Evolutionary conservation across 306 rosid species (phyloP), one percentile per base, ranked within the genome.

Genomic region (Crataegus laevigata): DNA sequence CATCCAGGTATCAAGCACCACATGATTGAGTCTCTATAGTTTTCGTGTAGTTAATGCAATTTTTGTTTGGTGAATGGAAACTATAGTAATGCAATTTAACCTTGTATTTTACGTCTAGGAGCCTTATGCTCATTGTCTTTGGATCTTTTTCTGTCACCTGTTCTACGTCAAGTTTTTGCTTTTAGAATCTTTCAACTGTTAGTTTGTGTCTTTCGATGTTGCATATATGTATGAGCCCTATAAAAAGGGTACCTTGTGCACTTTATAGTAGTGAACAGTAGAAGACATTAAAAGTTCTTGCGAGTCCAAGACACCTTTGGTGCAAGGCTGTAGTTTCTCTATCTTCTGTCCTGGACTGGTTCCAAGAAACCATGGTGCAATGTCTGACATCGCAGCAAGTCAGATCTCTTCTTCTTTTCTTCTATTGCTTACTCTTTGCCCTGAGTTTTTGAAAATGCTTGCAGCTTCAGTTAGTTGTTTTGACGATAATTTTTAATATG

Each of bases 381-480:
- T 61, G 38, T 61, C 11, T 14, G 21, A 13, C 11, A 26, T 60
- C 15, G 3, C 9, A 6, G 34, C 34, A 8, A 60, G 28, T 57
- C 62, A n/a, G 66, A 26, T 60, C 66, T 60, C 66, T 61, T 5
- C 66, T 61, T 5, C 19, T 10, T 61, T 36, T 65, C 8, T 58
- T 30, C 29, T 24, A 3, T 58, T 26, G 3, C 64, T 11, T 24
- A 24, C 7, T 11, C 64, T 58, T 58, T 24, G 30, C 13, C 29
- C 32, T 5, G 13, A 12, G 8, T 25, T 28, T 25, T 59, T 59
- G 18, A 59, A 59, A 66, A 51, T 29, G 51, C 67, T 34, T 52
- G n/a, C 62, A 60, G 64, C 71, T 67, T n/a, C 63, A 69, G 72
- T 70, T 73, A 40, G 54, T 61, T 72, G 24, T 3, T 68, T 13